phyloP scores from a whole-genome alignment of 2,329 filamentous ascomycete genomes.

The Penicillium psychrosexuale region DNA sequence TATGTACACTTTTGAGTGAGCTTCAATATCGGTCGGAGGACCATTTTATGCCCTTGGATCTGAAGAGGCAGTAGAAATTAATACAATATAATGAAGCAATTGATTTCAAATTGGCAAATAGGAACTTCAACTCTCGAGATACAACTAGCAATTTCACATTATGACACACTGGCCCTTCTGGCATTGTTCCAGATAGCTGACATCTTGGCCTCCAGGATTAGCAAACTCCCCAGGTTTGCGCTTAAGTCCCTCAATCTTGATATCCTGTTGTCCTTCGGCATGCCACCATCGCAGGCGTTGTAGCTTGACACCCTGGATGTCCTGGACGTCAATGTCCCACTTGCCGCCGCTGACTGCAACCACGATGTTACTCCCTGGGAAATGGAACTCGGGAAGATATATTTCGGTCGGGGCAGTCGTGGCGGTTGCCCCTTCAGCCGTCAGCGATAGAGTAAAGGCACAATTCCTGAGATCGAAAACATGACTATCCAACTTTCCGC shows the following conservation, averaged over 20 bases:
- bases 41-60: neutral
- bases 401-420: constrained; percentile 73
- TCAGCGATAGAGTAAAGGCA: constrained; percentile 69
- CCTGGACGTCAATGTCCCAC: constrained; percentile 77
- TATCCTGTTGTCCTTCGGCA: constrained; percentile 73
- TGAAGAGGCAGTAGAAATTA: neutral
- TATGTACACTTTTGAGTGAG: neutral
- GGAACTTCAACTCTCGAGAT: neutral
- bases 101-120: neutral
- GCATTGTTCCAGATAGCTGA: constrained; percentile 69
- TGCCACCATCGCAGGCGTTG: constrained; percentile 94
- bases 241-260: constrained; percentile 72
- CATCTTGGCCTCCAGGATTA: constrained; percentile 63
- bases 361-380: constrained; percentile 68
- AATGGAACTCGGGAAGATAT: constrained; percentile 89
- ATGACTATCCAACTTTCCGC: constrained; percentile 67
- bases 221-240: constrained; percentile 48
- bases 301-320: constrained; percentile 64
- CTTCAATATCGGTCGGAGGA: neutral
- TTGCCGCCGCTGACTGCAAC: constrained; percentile 81
- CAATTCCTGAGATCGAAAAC: constrained; percentile 81
- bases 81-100: neutral
- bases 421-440: constrained; percentile 57
- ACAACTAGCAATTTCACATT: constrained; percentile 42
- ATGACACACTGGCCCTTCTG: constrained; percentile 49